phyloP scores from a whole-genome alignment of 2,329 filamentous ascomycete genomes.

The Epicoccum nigrum region DNA sequence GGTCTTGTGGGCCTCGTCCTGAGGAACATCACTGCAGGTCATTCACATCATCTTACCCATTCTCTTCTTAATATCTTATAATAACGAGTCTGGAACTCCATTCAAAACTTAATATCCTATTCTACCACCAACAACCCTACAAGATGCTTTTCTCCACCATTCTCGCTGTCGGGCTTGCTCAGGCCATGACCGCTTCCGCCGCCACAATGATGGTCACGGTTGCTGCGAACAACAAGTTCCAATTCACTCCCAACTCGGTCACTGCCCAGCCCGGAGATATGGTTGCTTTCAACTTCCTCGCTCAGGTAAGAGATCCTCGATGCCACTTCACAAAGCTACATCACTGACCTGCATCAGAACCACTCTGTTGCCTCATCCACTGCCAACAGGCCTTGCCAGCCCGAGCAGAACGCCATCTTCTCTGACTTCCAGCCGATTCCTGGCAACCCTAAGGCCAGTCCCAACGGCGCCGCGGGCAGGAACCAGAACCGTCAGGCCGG shows the following conservation, averaged over 20 bases:
- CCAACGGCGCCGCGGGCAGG: conserved; percentile 18
- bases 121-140: not conserved
- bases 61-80: conserved; percentile 4
- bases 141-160: conserved; percentile 36
- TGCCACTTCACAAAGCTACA: too few species aligned
- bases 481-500: conserved; percentile 31
- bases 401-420: conserved; percentile 34
- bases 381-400: conserved; percentile 34
- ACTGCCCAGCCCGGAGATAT: conserved; percentile 37
- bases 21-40: conserved; percentile 25
- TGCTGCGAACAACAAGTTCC: conserved; percentile 40
- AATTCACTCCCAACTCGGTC: conserved; percentile 35
- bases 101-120: conserved; percentile 4
- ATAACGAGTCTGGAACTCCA: conserved; percentile 12
- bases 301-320: conserved; percentile 18
- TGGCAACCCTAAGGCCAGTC: conserved; percentile 22
- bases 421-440: conserved; percentile 38
- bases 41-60: conserved; percentile 18
- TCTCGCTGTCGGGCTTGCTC: conserved; percentile 28
- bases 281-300: conserved; percentile 36
- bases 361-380: conserved; percentile 36
- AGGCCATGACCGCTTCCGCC: conserved; percentile 33
- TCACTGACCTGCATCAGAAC: conserved; percentile 22
- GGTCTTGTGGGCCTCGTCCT: conserved; percentile 5
- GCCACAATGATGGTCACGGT: conserved; percentile 40